Evolutionary conservation across 352 stramenopile species (phyloP).

Genomic region (Globisporangium spinosum): DNA sequence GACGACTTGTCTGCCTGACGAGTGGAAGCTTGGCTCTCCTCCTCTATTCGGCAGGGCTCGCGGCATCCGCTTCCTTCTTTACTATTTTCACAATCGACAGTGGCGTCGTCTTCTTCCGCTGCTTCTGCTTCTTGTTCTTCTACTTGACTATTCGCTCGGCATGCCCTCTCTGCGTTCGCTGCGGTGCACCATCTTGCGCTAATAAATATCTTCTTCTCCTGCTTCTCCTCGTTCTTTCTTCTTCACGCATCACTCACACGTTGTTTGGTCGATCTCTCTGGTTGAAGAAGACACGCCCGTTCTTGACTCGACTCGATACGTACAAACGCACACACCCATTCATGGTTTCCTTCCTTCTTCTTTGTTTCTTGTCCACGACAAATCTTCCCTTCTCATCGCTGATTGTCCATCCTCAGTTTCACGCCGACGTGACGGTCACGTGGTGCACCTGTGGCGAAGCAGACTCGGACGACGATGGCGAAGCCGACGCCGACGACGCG

Average conservation of each 20-base stretch:
- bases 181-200: conserved; percentile 4
- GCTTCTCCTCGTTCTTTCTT: neutral
- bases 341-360: neutral
- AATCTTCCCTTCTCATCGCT: neutral
- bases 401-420: conserved; percentile 10
- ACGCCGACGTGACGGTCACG: conserved; percentile 67
- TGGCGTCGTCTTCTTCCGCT: neutral
- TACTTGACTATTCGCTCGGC: conserved; percentile 1
- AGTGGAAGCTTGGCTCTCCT: neutral
- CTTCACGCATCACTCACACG: neutral
- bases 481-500: conserved; percentile 36
- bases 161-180: neutral
- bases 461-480: conserved; percentile 43
- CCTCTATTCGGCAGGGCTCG: neutral
- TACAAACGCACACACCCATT: neutral
- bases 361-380: neutral
- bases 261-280: neutral
- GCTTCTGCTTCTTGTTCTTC: neutral
- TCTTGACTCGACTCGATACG: neutral
- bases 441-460: conserved; percentile 55
- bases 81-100: conserved; percentile 9
- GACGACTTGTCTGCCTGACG: neutral
- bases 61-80: neutral
- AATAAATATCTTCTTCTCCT: conserved; percentile 37
- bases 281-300: neutral